Evolutionary conservation across 495 filamentous ascomycete genomes (phyloP).

Genomic region (Neurospora sp.): DNA sequence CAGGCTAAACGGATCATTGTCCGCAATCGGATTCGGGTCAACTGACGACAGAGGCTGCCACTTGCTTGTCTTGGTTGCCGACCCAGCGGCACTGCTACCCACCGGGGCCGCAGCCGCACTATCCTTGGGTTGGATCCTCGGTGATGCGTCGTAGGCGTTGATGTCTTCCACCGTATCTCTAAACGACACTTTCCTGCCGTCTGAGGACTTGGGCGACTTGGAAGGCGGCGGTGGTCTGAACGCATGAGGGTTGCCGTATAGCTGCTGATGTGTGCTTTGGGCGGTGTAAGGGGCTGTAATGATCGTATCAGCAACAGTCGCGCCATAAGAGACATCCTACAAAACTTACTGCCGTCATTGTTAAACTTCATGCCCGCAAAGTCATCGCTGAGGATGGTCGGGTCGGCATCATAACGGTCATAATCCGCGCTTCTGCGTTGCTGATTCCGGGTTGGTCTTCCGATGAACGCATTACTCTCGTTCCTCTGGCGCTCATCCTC

Average conservation of each 20-base stretch:
- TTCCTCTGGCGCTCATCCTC: conserved; percentile 33
- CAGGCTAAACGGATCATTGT: conserved; percentile 92
- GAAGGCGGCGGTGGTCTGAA: conserved; percentile 63
- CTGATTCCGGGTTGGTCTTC: conserved; percentile 29
- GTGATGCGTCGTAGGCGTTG: conserved; percentile 58
- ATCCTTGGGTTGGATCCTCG: conserved; percentile 32
- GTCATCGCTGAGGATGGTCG: conserved; percentile 77
- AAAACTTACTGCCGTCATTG: conserved; percentile 56
- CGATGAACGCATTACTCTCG: conserved; percentile 24
- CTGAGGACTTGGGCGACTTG: conserved; percentile 45
- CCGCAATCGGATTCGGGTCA: conserved; percentile 76
- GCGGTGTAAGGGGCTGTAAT: conserved; percentile 5
- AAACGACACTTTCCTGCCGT: conserved; percentile 68
- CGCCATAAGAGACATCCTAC: conserved; percentile 1
- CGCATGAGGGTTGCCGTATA: conserved; percentile 67
- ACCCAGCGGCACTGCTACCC: conserved; percentile 17
- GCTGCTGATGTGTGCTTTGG: conserved; percentile 33
- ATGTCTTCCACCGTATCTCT: conserved; percentile 68
- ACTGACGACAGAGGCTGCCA: conserved; percentile 90
- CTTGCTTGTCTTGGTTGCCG: conserved; percentile 59
- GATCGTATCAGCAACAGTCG: neutral
- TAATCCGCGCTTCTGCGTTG: conserved; percentile 68
- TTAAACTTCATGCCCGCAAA: conserved; percentile 81
- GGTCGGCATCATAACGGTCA: conserved; percentile 92
- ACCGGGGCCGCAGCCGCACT: conserved; percentile 9